Evolutionary conservation across 257 asterid species (phyloP), one percentile per base, ranked within the genome.

Genomic region (Solanum gracilifrons): DNA sequence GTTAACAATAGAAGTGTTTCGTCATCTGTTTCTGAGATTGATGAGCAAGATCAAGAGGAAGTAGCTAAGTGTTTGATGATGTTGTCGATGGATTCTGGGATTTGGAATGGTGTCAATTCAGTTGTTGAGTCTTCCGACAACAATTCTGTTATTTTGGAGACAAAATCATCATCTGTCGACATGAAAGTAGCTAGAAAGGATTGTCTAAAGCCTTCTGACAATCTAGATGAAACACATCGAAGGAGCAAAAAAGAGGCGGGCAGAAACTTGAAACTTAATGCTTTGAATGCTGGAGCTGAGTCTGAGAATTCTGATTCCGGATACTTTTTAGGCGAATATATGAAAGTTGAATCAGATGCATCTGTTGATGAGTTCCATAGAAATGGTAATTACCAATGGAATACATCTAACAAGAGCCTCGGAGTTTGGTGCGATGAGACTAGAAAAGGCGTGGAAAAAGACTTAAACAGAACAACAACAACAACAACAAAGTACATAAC

Each of bases 81-180:
- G 97, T 85, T 97, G 93, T 95, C 98, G 3, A 94, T 91, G 96
- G 99, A 95, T 90, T 91, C 89, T 32, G 91, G 93, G 64, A 91
- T 75, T 16, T 89, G 91, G 86, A 91, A 91, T 83, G 95, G 95
- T 79, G 96, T 89, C n/a, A 91, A 92, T 90, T 94, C 98, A 9
- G 94, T 94, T 90, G 95, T 94, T 0, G 98, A 97, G 90, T 93
- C 97, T 64, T 95, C 98, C n/a, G 99, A 95, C 48, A 97, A 97
- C 74, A 94, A 92, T 87, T 95, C 98, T 18, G 97, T 94, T 76
- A 93, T 94, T 37, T 79, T 95, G 73, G 98, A 95, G 90, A 90
- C 95, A 11, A 95, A 96, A 85, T 94, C 98, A 31, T 94, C 97
- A 18, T 95, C 98, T 7, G 92, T 87, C 86, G 98, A 94, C 41